A percentile compares a stretch with the other conserved stretches of the same genome.
phyloP scores from a whole-genome alignment of 306 rosid species.

The Quercus suber region DNA sequence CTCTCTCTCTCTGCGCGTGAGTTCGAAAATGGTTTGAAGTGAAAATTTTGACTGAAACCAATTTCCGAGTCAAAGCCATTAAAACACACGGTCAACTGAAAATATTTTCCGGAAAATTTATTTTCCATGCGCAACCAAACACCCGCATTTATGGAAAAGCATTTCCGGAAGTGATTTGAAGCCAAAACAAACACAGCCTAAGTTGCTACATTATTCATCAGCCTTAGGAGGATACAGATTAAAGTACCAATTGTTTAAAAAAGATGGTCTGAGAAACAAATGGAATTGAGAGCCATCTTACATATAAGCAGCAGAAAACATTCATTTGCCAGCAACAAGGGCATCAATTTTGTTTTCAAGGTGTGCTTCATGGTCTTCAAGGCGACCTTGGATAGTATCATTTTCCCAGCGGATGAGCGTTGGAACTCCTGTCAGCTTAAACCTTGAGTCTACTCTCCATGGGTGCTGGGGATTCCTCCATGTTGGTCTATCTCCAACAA shows the following conservation, averaged over 20 bases:
- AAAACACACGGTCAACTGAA: too few species aligned
- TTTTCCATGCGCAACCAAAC: too few species aligned
- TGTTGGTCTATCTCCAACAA: conserved; percentile 83
- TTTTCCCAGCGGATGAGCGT: conserved; percentile 76
- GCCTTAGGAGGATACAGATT: background rate
- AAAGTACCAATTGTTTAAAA: background rate
- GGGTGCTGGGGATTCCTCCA: conserved; percentile 85
- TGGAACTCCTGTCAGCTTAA: conserved; percentile 81
- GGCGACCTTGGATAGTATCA: conserved; percentile 58
- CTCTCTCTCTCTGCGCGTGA: too few species aligned
- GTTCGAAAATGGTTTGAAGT: too few species aligned
- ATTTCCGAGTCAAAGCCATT: too few species aligned
- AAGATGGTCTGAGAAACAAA: background rate
- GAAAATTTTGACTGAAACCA: too few species aligned
- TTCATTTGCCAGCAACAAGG: conserved; percentile 51
- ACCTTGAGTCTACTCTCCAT: conserved; percentile 73
- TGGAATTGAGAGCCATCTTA: background rate
- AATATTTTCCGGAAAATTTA: too few species aligned
- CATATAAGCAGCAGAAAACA: background rate
- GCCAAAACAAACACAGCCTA: too few species aligned
- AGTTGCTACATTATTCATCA: too few species aligned
- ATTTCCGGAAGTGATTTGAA: too few species aligned
- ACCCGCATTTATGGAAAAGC: too few species aligned
- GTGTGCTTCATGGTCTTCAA: conserved; percentile 86
- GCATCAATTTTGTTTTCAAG: conserved; percentile 64